These are phyloP conservation scores for Pyrus bretschneideri DNA, from an alignment of 306 rosid species.

Conservation along the genomic window DNA sequence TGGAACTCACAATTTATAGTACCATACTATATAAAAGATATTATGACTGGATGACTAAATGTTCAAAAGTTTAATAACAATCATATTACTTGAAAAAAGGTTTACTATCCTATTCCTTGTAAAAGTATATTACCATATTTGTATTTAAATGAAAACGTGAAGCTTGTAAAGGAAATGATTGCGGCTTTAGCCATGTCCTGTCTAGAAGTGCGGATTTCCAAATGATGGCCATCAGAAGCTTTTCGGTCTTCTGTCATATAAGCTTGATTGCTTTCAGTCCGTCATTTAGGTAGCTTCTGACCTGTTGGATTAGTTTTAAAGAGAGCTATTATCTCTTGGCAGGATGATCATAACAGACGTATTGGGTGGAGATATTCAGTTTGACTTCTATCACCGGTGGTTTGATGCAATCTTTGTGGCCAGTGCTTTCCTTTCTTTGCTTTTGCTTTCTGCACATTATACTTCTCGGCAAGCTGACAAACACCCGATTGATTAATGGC, in stretches of 20 bases:
- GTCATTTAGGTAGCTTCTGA: neutral
- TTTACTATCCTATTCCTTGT: neutral
- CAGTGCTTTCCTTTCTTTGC: slow-evolving; percentile 95
- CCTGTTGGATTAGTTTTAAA: neutral
- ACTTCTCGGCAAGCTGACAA: slow-evolving; percentile 94
- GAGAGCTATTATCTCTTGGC: slow-evolving; percentile 15
- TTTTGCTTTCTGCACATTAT: slow-evolving; percentile 89
- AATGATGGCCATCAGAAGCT: neutral
- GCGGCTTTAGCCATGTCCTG: neutral
- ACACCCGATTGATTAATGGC: slow-evolving; percentile 77
- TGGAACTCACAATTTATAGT: neutral
- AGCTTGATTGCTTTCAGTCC: neutral
- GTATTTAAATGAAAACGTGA: neutral
- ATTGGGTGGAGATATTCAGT: slow-evolving; percentile 96
- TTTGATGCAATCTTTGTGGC: slow-evolving; percentile 97
- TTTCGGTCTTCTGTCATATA: neutral
- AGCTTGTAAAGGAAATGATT: neutral
- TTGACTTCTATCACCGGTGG: slow-evolving; percentile 98
- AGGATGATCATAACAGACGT: slow-evolving; percentile 98
- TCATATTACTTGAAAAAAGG: neutral
- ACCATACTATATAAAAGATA: neutral
- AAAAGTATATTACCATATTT: neutral
- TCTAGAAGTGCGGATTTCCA: neutral
- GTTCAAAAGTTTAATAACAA: neutral
- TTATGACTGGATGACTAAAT: neutral